Evolutionary conservation across 306 rosid genomes (phyloP).

Genomic region (Sicyos baderoa): DNA sequence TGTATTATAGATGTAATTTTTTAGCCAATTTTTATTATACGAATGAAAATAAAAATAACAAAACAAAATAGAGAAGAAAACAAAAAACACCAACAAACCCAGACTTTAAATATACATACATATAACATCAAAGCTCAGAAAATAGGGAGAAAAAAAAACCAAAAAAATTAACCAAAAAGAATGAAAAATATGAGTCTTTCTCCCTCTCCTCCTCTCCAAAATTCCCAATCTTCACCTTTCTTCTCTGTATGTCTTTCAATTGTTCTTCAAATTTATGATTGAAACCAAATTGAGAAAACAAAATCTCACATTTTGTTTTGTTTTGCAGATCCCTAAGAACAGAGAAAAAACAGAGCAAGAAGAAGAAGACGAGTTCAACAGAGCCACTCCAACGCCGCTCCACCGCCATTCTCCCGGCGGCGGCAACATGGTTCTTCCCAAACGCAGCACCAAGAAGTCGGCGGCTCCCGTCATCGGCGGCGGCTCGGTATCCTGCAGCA

Average conservation of each 20-base stretch:
- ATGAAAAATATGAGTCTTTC: conserved; percentile 31
- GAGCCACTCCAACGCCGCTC: conserved; percentile 47
- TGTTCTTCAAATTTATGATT: neutral
- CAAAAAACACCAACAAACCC: neutral
- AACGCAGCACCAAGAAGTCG: conserved; percentile 35
- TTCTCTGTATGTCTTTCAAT: conserved; percentile 31
- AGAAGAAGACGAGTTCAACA: conserved; percentile 42
- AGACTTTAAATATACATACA: neutral
- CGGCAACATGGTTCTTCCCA: conserved; percentile 12
- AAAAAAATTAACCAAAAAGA: neutral
- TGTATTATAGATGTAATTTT: too few relatives aligned
- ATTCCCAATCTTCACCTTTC: conserved; percentile 25
- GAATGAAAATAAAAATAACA: too few relatives aligned
- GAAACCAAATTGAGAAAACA: neutral
- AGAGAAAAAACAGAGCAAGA: conserved; percentile 37
- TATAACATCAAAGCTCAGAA: neutral
- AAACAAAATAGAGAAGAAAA: neutral
- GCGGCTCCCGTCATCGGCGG: conserved; percentile 22
- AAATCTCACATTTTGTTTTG: neutral
- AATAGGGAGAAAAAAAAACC: neutral
- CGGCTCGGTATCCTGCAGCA: conserved; percentile 60
- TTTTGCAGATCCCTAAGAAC: conserved; percentile 59
- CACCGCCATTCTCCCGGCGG: conserved; percentile 14
- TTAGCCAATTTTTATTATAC: too few relatives aligned
- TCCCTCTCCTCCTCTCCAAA: conserved; percentile 26